Evolutionary conservation across 352 stramenopile species (phyloP), one percentile per base, ranked within the genome.

Genomic region (Blastocystis sp.): DNA sequence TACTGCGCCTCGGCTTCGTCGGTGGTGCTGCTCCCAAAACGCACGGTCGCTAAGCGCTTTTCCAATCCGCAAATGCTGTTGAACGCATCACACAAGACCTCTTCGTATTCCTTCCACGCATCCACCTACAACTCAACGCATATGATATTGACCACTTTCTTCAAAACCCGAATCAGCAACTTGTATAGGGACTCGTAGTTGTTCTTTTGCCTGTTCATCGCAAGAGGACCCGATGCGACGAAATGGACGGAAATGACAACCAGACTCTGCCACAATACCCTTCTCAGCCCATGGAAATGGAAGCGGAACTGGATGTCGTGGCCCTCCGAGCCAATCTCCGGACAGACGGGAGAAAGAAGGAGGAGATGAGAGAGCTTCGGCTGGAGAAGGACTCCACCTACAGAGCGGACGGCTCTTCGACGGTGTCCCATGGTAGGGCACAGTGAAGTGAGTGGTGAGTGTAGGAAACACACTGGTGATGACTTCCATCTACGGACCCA

Each of bases 311-410:
- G 45, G 52, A 84, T 48, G 74, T 84, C 14, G 74, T 45, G 23
- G 74, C 74, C 34, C 56, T 84, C 34, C 17, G 74, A 84, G 74
- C 74, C 53, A 84, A 84, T 69, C 41, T 84, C 23, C 74, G 74
- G 69, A 52, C 45, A 11, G 74, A 84, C 48, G 56, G 34, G 56
- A 66, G 74, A 84, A 28, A 84, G 34, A 84, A 84, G 74, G 48
- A 84, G 38, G 74, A 53, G 10, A 66, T 84, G 52, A 62, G 74
- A 45, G 48, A 62, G 48, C 74, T 84, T 53, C 74, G 52, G 17
- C 21, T 84, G 53, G 74, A 84, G 74, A 84, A 84, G 52, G 74
- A 69, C 5, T 84, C 74, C 23, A 84, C 74, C 56, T 84, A 84
- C 34, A 52, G 74, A 67, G 74, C 74, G 11, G 74, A 84, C 48